Base-by-base conservation (phyloP, 805 yeast genomes). In the Pichia exigua region DNA sequence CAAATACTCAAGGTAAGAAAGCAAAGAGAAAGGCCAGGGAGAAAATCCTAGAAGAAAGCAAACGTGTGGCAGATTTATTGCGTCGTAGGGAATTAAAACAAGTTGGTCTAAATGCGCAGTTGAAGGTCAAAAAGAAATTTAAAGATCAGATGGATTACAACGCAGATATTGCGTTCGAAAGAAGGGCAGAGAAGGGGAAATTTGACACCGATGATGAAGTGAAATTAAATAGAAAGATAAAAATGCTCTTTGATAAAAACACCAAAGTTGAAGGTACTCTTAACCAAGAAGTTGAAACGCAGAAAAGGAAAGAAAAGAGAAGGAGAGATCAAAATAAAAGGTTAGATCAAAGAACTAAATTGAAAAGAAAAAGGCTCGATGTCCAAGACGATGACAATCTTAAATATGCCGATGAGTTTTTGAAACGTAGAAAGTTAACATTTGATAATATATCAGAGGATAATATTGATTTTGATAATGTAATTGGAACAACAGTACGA, bases 1-100 rank as follows among this genome's bases (percentile, higher is more conserved):
- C 95, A 13, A 91, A 89, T 60, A 90, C 97, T 0, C 89, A 86
- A 65, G 99, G 98, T 54, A 90, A 91, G 59, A 92, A 92, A 66
- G 97, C 97, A 0, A 87, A 91, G 53, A 70, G 98, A 53, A 89
- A 91, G 63, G 87, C 84, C 2, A 73, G 97, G 52, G 98, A 92
- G 64, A 72, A 94, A 47, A 76, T 87, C 77, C 69, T 89, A 44
- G 87, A 83, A 47, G 95, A 90, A 61, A 85, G 88, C 53, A 77
- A 81, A 59, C 69, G 95, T 32, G 73, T 89, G 22, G 87, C 96
- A 0, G 69, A 83, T 52, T 62, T 92, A 13, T 95, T 90, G 59
- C 85, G 83, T 57, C 73, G 96, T 57, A 72, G 96, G 57, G 95
- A 87, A 57, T 70, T 88, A 64, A 86, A 88, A 61, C 85, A 83